phyloP scores from a whole-genome alignment of 148 eudicot species.

The Camellia sinensis region DNA sequence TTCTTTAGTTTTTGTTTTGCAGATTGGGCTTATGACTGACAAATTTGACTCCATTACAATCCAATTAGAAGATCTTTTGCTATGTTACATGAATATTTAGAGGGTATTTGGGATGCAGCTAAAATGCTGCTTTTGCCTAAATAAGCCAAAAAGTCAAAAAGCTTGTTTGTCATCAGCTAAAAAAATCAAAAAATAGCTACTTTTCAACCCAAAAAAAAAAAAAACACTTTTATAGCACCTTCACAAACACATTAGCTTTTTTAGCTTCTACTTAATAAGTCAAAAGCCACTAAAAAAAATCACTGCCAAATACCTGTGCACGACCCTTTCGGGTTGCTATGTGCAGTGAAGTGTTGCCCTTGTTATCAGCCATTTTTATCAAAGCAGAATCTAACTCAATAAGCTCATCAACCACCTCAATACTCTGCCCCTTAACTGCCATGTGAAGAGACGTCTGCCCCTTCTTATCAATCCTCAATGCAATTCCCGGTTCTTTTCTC shows the following conservation, averaged over 20 bases:
- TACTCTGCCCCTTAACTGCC: constrained; percentile 56
- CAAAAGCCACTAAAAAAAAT: too few species aligned
- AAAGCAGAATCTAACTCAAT: constrained; percentile 30
- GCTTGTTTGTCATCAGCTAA: too few species aligned
- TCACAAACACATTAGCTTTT: too few species aligned
- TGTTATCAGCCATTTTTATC: constrained; percentile 37
- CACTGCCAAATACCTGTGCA: constrained; percentile 28
- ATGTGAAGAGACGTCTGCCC: constrained; percentile 67
- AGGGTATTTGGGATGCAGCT: too few species aligned
- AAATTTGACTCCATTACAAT: not conserved
- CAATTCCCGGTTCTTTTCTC: constrained; percentile 40
- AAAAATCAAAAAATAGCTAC: too few species aligned
- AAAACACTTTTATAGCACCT: not conserved
- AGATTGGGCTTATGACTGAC: not conserved
- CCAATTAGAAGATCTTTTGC: not conserved
- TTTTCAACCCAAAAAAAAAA: too few species aligned
- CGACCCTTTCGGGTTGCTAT: constrained; percentile 57
- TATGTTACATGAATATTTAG: too few species aligned
- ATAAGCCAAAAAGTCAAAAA: too few species aligned
- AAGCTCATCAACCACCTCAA: constrained; percentile 43
- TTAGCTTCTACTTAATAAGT: too few species aligned
- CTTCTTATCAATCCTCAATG: constrained; percentile 40
- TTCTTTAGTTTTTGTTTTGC: not conserved
- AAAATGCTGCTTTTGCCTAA: too few species aligned
- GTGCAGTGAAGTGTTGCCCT: constrained; percentile 54